Evolutionary conservation across 768 basidiomycete species (phyloP), one percentile per base, ranked within the genome.

Genomic region (Leccinum ochraceum): DNA sequence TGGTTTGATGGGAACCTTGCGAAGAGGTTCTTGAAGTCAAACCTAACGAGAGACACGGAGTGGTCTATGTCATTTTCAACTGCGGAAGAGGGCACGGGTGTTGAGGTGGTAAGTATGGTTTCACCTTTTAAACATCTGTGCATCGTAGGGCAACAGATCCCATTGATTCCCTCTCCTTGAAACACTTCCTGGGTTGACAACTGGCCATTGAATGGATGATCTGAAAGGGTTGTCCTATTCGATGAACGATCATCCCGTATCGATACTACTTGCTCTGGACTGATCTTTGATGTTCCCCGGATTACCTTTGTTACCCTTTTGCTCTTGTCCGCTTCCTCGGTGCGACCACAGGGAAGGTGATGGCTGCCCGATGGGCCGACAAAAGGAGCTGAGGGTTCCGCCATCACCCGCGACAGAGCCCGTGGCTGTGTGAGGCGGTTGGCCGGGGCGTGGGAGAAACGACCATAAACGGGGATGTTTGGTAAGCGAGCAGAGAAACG

Each of bases 401-500:
- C 16, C 37, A 37, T 37, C 37, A 37, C 37, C 37, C 37, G 36
- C 36, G 30, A 6, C 37, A 17, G 16, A 13, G 10, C 20, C 48
- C 22, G 49, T 28, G 49, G 54, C 57, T 42, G 55, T 58, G 55
- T 58, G 54, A 16, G 9, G 13, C 5, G 58, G 32, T 46, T 56
- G 57, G 42, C 54, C 62, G 59, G 11, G 26, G 64, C 66, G 65
- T 66, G 66, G 16, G 65, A 66, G 0, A 11, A 16, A 5, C n/a
- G 0, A 32, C 56, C 6, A 1, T 20, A 58, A 63, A 54, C 39
- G 59, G 59, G 1, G 1, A 16, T 2, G 10, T 42, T 66, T 37
- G 16, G 49, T 66, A 56, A 67, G 66, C 68, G 53, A 36, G 48
- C 52, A 60, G 59, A 59, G 60, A 30, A 13, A n/a, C 56, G 28